These are phyloP conservation scores for Globisporangium irregulare DNA, from an alignment of 352 stramenopile species.

Conservation along the genomic window DNA sequence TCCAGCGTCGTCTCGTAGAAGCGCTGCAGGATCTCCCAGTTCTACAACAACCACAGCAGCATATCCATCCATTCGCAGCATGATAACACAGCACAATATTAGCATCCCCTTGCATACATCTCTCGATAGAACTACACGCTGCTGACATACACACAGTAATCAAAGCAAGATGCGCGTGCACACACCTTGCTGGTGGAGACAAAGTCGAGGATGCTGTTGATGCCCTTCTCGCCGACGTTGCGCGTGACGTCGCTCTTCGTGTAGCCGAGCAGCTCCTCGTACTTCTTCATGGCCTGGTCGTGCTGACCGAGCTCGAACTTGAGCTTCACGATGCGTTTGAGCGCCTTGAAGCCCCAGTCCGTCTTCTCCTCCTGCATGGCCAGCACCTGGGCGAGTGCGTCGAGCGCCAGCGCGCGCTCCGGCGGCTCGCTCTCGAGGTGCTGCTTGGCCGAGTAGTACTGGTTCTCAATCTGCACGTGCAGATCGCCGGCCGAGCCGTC, in stretches of 20 bases:
- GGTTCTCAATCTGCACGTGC: conserved; percentile 91
- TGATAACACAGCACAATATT: neutral
- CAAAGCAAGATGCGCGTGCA: neutral
- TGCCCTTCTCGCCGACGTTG: conserved; percentile 94
- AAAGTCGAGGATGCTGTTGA: conserved; percentile 95
- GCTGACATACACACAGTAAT: neutral
- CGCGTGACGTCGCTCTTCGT: conserved; percentile 87
- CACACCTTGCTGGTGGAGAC: conserved; percentile 84
- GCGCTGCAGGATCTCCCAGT: conserved; percentile 78
- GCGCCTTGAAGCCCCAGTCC: conserved; percentile 93
- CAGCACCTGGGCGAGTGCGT: conserved; percentile 52
- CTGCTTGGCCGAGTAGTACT: conserved; percentile 92
- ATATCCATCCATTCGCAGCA: neutral
- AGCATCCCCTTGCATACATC: neutral
- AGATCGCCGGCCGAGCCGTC: conserved; percentile 74
- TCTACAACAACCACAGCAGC: conserved; percentile 24
- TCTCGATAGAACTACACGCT: neutral
- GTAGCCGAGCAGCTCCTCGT: conserved; percentile 89
- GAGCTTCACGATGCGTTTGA: conserved; percentile 95
- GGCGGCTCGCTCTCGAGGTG: conserved; percentile 58
- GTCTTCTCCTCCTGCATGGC: conserved; percentile 49
- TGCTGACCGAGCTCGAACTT: conserved; percentile 76
- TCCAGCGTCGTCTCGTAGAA: conserved; percentile 87
- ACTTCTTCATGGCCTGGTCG: conserved; percentile 74
- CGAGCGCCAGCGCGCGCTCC: conserved; percentile 36